Evolutionary conservation across 1,284 basidiomycete genomes (phyloP).

Genomic region (Athelia psychrophila): DNA sequence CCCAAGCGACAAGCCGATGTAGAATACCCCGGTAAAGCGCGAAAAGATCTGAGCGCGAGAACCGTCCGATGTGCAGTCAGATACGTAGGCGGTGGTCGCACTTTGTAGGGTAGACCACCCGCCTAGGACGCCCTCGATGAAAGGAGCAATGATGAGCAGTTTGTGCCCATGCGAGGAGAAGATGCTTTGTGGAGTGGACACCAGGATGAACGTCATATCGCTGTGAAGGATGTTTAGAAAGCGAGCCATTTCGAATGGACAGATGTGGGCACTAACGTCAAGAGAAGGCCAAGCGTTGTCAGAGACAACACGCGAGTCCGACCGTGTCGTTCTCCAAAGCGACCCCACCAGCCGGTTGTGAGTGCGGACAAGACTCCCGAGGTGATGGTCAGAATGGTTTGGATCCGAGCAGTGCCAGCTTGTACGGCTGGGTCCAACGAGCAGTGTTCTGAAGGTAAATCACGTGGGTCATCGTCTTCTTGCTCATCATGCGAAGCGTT

Average conservation of each 20-base stretch:
- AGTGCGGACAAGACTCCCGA: slow-evolving; percentile 83
- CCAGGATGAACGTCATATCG: slow-evolving; percentile 76
- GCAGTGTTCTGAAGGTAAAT: slow-evolving; percentile 50
- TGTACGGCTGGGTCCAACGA: slow-evolving; percentile 62
- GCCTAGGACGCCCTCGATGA: slow-evolving; percentile 82
- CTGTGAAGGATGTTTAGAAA: slow-evolving; percentile 22
- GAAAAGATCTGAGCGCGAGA: slow-evolving; percentile 82
- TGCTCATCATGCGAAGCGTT: slow-evolving; percentile 29
- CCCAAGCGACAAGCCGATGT: slow-evolving; percentile 71
- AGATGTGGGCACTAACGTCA: not conserved
- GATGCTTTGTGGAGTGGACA: slow-evolving; percentile 65
- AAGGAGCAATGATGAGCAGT: slow-evolving; percentile 78
- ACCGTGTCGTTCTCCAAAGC: slow-evolving; percentile 76
- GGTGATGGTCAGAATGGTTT: slow-evolving; percentile 69
- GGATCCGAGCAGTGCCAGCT: slow-evolving; percentile 63
- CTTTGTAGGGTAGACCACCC: slow-evolving; percentile 83
- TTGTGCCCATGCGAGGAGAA: slow-evolving; percentile 66
- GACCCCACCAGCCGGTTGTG: slow-evolving; percentile 89
- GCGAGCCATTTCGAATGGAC: too few species aligned
- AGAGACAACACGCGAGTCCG: slow-evolving; percentile 64
- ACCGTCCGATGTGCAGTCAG: slow-evolving; percentile 83
- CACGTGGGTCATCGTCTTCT: slow-evolving; percentile 45
- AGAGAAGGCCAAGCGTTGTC: not conserved
- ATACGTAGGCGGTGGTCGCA: slow-evolving; percentile 81
- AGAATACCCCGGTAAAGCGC: slow-evolving; percentile 70